Evolutionary conservation across 352 stramenopile genomes (phyloP), one percentile per base, ranked within the genome.

Genomic region (Blastocystis sp.): DNA sequence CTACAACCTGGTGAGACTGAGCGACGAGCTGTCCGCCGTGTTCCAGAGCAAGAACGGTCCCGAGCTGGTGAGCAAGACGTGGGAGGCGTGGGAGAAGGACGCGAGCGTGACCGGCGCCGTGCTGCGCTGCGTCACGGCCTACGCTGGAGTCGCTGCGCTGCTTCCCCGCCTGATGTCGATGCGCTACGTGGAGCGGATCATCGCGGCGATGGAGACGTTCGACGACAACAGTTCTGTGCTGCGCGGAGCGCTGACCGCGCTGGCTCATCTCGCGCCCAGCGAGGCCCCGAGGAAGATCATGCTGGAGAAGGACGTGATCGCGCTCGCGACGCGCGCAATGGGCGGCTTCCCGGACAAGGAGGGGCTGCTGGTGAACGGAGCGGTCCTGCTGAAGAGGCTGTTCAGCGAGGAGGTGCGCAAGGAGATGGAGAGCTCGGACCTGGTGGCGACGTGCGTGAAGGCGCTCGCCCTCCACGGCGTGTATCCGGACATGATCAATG

Each of bases 21-120:
- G 73, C 56, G 50, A 20, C 4, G 73, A 84, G 47, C 73, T 84
- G 34, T 50, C 73, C 3, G 53, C 45, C 3, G 56, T 84, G 53
- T 84, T 84, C 50, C 59, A 84, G 73, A 47, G n/a, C n/a, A 84
- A 84, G 8, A 50, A 47, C 56, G 73, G 73, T 34, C 73, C 73
- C 34, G 73, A 84, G 73, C 29, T 23, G 54, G 7, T 84, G 23
- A 54, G 47, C n/a, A 26, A 66, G 4, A 45, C 43, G 39, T 84
- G 73, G 73, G 68, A 45, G 18, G 23, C 53, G 18, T 84, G 73
- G 73, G 73, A 84, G 73, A 18, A 68, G 47, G 53, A 84, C 37
- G 53, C 50, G 47, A 26, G 29, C 11, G 73, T 84, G 73, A 64
- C 68, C 43, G 18, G 34, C n/a, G 43, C 45, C 13, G 37, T 84